Evolutionary conservation across 2,329 filamentous ascomycete species (phyloP).

Genomic region (Paecilomyces sp.): DNA sequence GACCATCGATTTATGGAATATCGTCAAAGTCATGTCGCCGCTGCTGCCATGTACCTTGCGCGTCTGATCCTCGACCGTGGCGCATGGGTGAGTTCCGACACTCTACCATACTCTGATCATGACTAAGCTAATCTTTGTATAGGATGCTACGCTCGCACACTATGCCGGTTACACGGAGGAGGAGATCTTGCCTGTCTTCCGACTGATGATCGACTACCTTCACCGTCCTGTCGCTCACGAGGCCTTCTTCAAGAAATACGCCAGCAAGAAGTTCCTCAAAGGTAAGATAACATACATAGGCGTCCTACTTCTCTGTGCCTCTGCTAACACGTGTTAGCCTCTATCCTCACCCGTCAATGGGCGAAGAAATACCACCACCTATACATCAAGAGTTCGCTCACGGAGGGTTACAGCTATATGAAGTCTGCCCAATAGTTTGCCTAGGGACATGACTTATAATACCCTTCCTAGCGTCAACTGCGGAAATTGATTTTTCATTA

Average conservation of each 20-base stretch:
- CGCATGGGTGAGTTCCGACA: slow-evolving; percentile 65
- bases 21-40: slow-evolving; percentile 82
- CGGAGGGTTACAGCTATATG: slow-evolving; percentile 23
- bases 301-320: background rate
- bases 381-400: slow-evolving; percentile 27
- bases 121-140: slow-evolving; percentile 12
- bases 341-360: slow-evolving; percentile 86
- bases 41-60: slow-evolving; percentile 89
- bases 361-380: slow-evolving; percentile 64
- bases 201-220: slow-evolving; percentile 95
- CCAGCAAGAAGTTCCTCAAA: slow-evolving; percentile 98
- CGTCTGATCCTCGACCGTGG: slow-evolving; percentile 86
- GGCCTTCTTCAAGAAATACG: slow-evolving; percentile 99
- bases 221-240: slow-evolving; percentile 85
- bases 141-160: slow-evolving; percentile 79
- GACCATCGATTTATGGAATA: slow-evolving; percentile 91
- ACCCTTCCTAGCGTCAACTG: background rate
- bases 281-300: slow-evolving; percentile 50
- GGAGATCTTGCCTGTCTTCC: slow-evolving; percentile 85
- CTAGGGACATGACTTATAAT: slow-evolving; percentile 1
- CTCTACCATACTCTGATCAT: background rate
- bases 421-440: slow-evolving; percentile 23
- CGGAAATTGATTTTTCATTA: slow-evolving; percentile 5
- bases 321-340: slow-evolving; percentile 33
- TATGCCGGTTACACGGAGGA: slow-evolving; percentile 92